Evolutionary conservation across 768 basidiomycete genomes (phyloP).

Genomic region (Tephrocybe sp.): DNA sequence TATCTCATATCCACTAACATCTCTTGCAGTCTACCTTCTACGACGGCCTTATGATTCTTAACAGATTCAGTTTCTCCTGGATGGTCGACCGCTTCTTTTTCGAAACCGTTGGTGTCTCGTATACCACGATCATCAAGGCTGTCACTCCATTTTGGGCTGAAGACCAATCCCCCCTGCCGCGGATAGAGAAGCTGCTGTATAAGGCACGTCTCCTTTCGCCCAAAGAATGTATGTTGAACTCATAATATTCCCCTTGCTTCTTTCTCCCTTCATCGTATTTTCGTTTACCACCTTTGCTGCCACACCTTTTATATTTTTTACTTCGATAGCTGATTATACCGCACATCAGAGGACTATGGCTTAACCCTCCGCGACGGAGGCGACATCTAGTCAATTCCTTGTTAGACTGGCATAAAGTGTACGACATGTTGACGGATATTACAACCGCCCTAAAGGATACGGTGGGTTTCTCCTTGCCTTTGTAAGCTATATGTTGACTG

Average conservation of each 20-base stretch:
- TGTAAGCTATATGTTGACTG: not conserved
- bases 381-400: slow-evolving; percentile 64
- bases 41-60: slow-evolving; percentile 54
- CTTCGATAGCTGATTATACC: slow-evolving; percentile 52
- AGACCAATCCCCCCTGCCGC: slow-evolving; percentile 36
- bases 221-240: slow-evolving; percentile 5
- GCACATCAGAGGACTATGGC: slow-evolving; percentile 62
- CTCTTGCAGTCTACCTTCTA: slow-evolving; percentile 52
- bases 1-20: slow-evolving; percentile 6
- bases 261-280: too few relatives aligned
- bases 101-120: slow-evolving; percentile 61
- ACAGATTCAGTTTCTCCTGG: slow-evolving; percentile 51
- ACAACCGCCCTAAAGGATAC: slow-evolving; percentile 26
- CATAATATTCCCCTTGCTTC: slow-evolving; percentile 5
- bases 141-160: slow-evolving; percentile 37
- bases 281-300: slow-evolving; percentile 6
- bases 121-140: slow-evolving; percentile 42
- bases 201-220: slow-evolving; percentile 32
- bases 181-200: slow-evolving; percentile 40
- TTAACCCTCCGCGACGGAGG: slow-evolving; percentile 67
- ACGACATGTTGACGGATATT: slow-evolving; percentile 44
- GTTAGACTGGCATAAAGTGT: slow-evolving; percentile 65
- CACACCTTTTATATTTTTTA: not conserved
- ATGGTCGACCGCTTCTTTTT: slow-evolving; percentile 62
- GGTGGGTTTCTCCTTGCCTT: slow-evolving; percentile 21